Conservation (phyloP, 169 alveolate species). For the Cryptosporidium viatorum region DNA sequence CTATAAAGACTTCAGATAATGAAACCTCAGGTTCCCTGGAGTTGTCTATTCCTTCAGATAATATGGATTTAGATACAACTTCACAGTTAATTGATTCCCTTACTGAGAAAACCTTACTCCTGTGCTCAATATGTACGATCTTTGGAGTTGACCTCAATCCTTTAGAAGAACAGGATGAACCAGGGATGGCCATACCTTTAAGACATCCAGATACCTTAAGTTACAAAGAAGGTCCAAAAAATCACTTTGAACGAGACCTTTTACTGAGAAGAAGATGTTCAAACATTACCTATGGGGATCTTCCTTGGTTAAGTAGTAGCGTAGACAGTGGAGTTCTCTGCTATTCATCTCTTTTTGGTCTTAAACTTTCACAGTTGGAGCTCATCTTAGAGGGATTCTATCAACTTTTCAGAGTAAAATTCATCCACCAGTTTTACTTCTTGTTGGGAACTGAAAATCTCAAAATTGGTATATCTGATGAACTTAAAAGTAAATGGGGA, state of each 20-base stretch:
- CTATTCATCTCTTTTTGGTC: conserved; percentile 49
- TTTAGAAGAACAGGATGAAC: conserved; percentile 11
- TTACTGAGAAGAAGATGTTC: conserved; percentile 69
- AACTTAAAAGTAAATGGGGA: background rate
- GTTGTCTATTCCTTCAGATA: background rate
- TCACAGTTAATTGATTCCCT: conserved; percentile 2
- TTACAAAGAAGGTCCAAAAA: background rate
- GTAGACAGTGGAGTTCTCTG: conserved; percentile 70
- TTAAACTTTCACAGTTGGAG: conserved; percentile 20
- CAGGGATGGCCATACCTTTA: background rate
- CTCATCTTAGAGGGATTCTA: conserved; percentile 24
- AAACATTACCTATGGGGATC: conserved; percentile 51
- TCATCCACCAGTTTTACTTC: conserved; percentile 23
- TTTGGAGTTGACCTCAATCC: conserved; percentile 61
- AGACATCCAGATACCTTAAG: background rate
- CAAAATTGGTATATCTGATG: background rate
- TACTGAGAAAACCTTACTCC: conserved; percentile 16
- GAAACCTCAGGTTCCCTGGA: background rate
- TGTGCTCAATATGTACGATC: conserved; percentile 67
- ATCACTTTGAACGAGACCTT: conserved; percentile 23
- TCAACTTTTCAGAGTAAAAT: conserved; percentile 4
- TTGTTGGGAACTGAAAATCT: conserved; percentile 36
- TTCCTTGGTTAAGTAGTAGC: conserved; percentile 74
- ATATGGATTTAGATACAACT: background rate
- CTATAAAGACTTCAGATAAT: background rate